Evolutionary conservation across 2,329 filamentous ascomycete genomes (phyloP).

Genomic region (Penicillium griseofulvum): DNA sequence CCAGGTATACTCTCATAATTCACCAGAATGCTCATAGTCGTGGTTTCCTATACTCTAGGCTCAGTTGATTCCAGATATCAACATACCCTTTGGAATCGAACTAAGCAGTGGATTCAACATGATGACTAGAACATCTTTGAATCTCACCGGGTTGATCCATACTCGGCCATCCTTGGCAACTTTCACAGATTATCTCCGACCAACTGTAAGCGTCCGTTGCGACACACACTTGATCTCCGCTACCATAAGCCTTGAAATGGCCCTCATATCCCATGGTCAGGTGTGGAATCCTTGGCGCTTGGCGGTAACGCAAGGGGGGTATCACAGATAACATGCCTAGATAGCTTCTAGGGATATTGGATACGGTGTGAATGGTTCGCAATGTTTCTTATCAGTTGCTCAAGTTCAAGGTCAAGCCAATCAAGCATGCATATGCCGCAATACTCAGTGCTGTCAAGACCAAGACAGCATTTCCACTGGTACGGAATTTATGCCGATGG

Average conservation of each 20-base stretch:
- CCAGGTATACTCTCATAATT: no score
- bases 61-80: no score
- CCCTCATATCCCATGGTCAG: slow-evolving; percentile 12
- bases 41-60: neutral
- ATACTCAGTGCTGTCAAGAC: slow-evolving; percentile 62
- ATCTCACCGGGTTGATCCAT: slow-evolving; percentile 17
- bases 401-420: slow-evolving; percentile 58
- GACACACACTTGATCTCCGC: slow-evolving; percentile 20
- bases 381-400: slow-evolving; percentile 20
- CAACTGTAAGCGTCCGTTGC: slow-evolving; percentile 15
- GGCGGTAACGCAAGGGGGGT: slow-evolving; percentile 32
- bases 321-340: slow-evolving; percentile 13
- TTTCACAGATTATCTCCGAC: slow-evolving; percentile 15
- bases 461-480: slow-evolving; percentile 64
- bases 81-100: slow-evolving; percentile 7
- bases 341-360: slow-evolving; percentile 3
- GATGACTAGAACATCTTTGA: slow-evolving; percentile 8
- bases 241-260: slow-evolving; percentile 7
- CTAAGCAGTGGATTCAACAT: slow-evolving; percentile 7
- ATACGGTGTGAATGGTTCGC: slow-evolving; percentile 1
- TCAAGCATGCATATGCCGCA: slow-evolving; percentile 59
- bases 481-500: slow-evolving; percentile 61
- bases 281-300: slow-evolving; percentile 33
- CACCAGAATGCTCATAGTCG: neutral
- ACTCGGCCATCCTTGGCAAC: slow-evolving; percentile 22